Conservation (phyloP, 2,329 filamentous ascomycete species). For the Colletotrichum horii region DNA sequence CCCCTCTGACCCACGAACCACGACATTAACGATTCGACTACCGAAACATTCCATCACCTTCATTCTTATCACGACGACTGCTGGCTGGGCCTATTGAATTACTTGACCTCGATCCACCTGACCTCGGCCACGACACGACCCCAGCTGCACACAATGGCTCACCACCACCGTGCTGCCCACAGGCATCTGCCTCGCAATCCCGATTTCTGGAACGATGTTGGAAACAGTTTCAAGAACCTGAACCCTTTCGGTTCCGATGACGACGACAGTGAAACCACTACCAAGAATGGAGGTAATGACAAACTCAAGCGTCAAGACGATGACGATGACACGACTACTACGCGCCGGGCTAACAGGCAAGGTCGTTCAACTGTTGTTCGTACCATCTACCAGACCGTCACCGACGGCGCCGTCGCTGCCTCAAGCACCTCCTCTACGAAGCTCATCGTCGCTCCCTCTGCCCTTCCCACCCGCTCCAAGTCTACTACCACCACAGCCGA, state of each 20-base stretch:
- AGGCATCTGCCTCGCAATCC: constrained; percentile 16
- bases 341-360: constrained; percentile 13
- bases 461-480: not conserved
- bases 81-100: not conserved
- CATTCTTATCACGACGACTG: not conserved
- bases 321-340: constrained; percentile 4
- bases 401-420: not conserved
- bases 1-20: constrained; percentile 7
- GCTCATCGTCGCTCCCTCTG: constrained; percentile 35
- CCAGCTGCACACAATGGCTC: constrained; percentile 10
- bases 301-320: constrained; percentile 7
- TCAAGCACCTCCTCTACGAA: constrained; percentile 29
- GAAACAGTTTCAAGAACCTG: not conserved
- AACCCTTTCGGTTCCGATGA: constrained; percentile 9
- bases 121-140: not conserved
- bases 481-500: not conserved
- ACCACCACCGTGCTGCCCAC: constrained; percentile 11
- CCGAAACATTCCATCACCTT: not conserved
- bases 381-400: constrained; percentile 45
- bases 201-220: constrained; percentile 19
- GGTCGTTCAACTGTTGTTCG: constrained; percentile 32
- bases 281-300: constrained; percentile 15
- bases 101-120: not conserved
- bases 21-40: constrained; percentile 9
- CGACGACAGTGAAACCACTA: not conserved